A percentile compares a stretch with the other conserved stretches of the same genome.
phyloP scores from a whole-genome alignment of 192 early-diverging fungal species.

The Endogone sp. region DNA sequence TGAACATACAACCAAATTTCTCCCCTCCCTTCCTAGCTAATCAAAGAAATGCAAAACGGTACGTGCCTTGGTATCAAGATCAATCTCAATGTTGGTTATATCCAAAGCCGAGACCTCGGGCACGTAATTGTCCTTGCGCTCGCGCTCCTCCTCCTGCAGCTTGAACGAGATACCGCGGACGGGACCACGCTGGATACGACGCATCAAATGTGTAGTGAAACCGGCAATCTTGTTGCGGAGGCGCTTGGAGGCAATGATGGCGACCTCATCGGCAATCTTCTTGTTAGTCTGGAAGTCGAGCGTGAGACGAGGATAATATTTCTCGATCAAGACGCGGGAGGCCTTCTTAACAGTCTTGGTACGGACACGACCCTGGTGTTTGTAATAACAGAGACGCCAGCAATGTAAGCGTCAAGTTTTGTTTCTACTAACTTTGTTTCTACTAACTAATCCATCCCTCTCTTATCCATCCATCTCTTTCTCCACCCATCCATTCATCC shows the following conservation, averaged over 20 bases:
- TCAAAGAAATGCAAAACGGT: too few relatives aligned
- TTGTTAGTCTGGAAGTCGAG: constrained; percentile 99
- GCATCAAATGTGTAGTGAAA: constrained; percentile 99
- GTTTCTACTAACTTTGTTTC: too few relatives aligned
- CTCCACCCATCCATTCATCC: too few relatives aligned
- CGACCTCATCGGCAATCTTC: constrained; percentile 96
- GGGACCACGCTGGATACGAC: constrained; percentile 97
- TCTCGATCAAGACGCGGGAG: constrained; percentile 99
- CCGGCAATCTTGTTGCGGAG: constrained; percentile 99
- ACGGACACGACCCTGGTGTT: constrained; percentile 95
- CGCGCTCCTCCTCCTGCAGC: constrained; percentile 99
- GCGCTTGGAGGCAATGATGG: constrained; percentile 97
- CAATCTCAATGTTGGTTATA: constrained; percentile 87
- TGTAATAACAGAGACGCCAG: too few relatives aligned
- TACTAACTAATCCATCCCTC: too few relatives aligned
- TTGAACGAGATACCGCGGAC: constrained; percentile 99
- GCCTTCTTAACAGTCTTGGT: constrained; percentile 99
- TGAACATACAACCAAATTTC: background rate
- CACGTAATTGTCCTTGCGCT: constrained; percentile 99
- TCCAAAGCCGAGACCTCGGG: constrained; percentile 97
- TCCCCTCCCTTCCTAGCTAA: background rate
- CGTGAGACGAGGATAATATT: constrained; percentile 99
- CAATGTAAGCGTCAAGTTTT: too few relatives aligned
- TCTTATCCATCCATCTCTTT: too few relatives aligned
- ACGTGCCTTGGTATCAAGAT: constrained; percentile 90